Conservation (phyloP, 169 alveolate species). For the Babesia ovata region DNA sequence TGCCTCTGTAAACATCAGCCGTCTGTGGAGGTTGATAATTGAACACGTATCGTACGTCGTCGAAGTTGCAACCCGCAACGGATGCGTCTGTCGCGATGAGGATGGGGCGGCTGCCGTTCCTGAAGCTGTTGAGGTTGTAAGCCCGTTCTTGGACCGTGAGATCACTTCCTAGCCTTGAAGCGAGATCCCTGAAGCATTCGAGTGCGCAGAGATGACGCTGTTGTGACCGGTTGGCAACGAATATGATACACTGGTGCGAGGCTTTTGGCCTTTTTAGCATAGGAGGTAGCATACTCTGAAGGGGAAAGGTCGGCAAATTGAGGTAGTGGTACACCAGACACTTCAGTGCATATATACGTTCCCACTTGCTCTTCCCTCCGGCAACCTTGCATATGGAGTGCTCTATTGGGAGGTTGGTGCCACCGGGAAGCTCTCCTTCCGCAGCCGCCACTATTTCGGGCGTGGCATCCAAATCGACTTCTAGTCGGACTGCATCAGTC, state of each 20-base stretch:
- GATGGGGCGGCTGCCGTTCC: conserved; percentile 50
- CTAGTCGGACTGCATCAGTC: conserved; percentile 61
- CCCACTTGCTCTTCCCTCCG: conserved; percentile 27
- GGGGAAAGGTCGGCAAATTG: conserved; percentile 53
- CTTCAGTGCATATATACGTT: conserved; percentile 33
- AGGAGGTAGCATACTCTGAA: conserved; percentile 24
- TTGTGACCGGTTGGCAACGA: conserved; percentile 56
- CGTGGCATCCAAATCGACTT: conserved; percentile 33
- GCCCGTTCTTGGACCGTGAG: conserved; percentile 58
- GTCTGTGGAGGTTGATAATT: conserved; percentile 59
- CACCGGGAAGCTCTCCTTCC: neutral
- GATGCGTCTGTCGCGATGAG: conserved; percentile 64
- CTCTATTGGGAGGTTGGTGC: conserved; percentile 32
- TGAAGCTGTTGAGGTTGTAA: conserved; percentile 23
- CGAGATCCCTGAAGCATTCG: conserved; percentile 34
- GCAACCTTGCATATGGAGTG: conserved; percentile 60
- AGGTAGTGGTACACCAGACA: conserved; percentile 44
- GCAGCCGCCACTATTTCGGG: conserved; percentile 26
- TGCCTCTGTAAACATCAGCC: conserved; percentile 20
- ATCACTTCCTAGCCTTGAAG: conserved; percentile 41
- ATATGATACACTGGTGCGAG: conserved; percentile 47
- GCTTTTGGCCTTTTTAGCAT: conserved; percentile 34
- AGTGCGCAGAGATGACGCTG: conserved; percentile 33
- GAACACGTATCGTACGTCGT: conserved; percentile 39
- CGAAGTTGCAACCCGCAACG: conserved; percentile 39